Percentiles rank a stretch among this genome's conserved stretches.
These are phyloP conservation scores for Nothopassalora personata DNA, from an alignment of 2,329 filamentous ascomycete genomes.

Conservation along the genomic window DNA sequence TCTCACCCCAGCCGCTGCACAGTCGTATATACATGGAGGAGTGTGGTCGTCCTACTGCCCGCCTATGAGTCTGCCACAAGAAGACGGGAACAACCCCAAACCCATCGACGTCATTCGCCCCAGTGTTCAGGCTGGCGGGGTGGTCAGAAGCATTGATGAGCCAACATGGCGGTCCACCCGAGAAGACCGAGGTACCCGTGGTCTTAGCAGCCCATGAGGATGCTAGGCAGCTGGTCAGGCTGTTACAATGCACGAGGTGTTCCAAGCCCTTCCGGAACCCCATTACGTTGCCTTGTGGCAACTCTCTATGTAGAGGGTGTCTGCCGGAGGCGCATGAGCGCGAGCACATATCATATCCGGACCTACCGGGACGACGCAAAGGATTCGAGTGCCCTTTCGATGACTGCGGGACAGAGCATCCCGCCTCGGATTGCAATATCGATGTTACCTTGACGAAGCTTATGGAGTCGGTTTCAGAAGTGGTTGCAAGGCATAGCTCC, in stretches of 20 bases:
- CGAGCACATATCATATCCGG: slow-evolving; percentile 71
- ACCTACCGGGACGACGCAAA: slow-evolving; percentile 57
- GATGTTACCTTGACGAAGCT: slow-evolving; percentile 73
- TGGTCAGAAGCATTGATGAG: slow-evolving; percentile 86
- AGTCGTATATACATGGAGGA: slow-evolving; percentile 13
- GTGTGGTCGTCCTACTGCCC: slow-evolving; percentile 1
- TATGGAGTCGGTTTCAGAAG: slow-evolving; percentile 54
- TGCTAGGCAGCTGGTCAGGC: slow-evolving; percentile 60
- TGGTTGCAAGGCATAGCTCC: slow-evolving; percentile 43
- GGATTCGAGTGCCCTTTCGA: slow-evolving; percentile 70
- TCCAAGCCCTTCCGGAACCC: slow-evolving; percentile 62
- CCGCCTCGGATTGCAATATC: slow-evolving; percentile 66
- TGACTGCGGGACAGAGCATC: slow-evolving; percentile 65
- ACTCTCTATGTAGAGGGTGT: slow-evolving; percentile 69
- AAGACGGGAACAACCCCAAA: slow-evolving; percentile 8
- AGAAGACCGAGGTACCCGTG: slow-evolving; percentile 37
- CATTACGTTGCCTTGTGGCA: slow-evolving; percentile 74
- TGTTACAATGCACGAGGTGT: slow-evolving; percentile 74
- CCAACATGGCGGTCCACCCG: slow-evolving; percentile 60
- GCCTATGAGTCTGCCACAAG: slow-evolving; percentile 13
- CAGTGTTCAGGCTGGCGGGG: slow-evolving; percentile 14
- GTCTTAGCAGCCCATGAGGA: slow-evolving; percentile 47
- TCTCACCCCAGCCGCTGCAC: not conserved
- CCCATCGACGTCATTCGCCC: slow-evolving; percentile 10
- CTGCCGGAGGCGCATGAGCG: slow-evolving; percentile 62